These are phyloP conservation scores for Laburnicola sp. DNA, from an alignment of 2,329 filamentous ascomycete genomes.

Conservation along the genomic window DNA sequence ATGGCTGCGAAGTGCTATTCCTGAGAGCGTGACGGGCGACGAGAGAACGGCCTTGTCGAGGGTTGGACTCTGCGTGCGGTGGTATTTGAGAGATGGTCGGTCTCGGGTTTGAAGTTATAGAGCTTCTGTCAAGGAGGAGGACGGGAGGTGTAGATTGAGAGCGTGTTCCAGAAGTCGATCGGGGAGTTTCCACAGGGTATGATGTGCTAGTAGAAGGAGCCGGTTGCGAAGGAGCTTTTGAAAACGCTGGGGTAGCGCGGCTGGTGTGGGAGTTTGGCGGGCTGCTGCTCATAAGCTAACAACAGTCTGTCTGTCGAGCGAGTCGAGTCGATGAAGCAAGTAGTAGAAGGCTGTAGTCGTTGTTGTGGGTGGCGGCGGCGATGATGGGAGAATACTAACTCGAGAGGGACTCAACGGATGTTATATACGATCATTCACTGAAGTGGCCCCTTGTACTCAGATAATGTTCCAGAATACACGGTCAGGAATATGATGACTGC, in stretches of 20 bases:
- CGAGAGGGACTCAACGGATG: slow-evolving; percentile 16
- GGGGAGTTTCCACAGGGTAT: slow-evolving; percentile 24
- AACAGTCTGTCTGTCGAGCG: not conserved
- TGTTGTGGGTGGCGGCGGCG: slow-evolving; percentile 10
- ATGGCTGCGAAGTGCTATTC: slow-evolving; percentile 21
- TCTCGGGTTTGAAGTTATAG: slow-evolving; percentile 4
- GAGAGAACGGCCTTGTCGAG: slow-evolving; percentile 20
- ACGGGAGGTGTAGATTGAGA: slow-evolving; percentile 12
- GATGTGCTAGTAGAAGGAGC: slow-evolving; percentile 10
- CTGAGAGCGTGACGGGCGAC: slow-evolving; percentile 11
- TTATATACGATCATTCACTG: slow-evolving; percentile 28
- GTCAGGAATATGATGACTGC: slow-evolving; percentile 30
- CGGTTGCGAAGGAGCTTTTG: slow-evolving; percentile 15
- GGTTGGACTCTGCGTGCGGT: slow-evolving; percentile 10
- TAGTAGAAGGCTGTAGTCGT: not conserved
- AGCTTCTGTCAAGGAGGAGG: slow-evolving; percentile 2
- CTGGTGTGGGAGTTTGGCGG: slow-evolving; percentile 24
- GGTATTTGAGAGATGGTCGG: slow-evolving; percentile 9
- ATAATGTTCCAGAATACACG: slow-evolving; percentile 14
- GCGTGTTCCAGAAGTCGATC: slow-evolving; percentile 24
- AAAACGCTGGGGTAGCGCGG: slow-evolving; percentile 11
- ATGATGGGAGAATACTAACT: slow-evolving; percentile 15
- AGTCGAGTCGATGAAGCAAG: not conserved
- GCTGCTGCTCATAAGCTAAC: slow-evolving; percentile 29
- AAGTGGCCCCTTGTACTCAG: slow-evolving; percentile 17